A percentile compares a stretch with the other conserved stretches of the same genome.
Conservation (phyloP, 306 rosid species). For the Casuarina cunninghamiana region DNA sequence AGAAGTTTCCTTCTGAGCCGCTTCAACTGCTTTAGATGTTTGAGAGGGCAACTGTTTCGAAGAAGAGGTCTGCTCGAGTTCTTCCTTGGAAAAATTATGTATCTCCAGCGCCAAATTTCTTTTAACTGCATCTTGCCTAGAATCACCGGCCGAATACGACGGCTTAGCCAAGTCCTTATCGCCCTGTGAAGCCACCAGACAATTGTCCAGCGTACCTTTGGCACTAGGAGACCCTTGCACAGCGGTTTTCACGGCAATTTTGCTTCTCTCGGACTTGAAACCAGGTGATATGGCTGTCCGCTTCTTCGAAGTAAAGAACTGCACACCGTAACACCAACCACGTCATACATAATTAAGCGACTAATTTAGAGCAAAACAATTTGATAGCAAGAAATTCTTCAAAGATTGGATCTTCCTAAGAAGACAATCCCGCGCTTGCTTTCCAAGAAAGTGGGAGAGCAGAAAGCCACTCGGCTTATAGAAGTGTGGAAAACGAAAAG, state of each 20-base stretch:
- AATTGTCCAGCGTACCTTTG: conserved; percentile 62
- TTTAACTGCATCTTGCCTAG: conserved; percentile 39
- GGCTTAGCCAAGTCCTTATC: conserved; percentile 23
- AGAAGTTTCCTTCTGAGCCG: conserved; percentile 18
- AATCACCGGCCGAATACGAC: conserved; percentile 3
- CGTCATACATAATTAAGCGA: not conserved
- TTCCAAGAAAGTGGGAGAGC: not conserved
- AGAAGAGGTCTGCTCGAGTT: conserved; percentile 26
- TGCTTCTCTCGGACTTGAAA: conserved; percentile 50
- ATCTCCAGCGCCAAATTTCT: conserved; percentile 58
- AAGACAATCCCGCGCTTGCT: not conserved
- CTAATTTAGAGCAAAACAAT: not conserved
- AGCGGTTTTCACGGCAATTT: conserved; percentile 41
- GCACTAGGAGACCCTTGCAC: conserved; percentile 69
- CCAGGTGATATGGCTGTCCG: conserved; percentile 64
- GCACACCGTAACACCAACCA: conserved; percentile 16
- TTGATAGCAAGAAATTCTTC: not conserved
- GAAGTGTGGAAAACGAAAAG: conserved; percentile 2
- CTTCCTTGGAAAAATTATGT: conserved; percentile 38
- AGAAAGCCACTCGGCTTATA: not conserved
- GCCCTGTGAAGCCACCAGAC: conserved; percentile 59
- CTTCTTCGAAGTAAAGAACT: conserved; percentile 88
- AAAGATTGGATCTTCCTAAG: not conserved
- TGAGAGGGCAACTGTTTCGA: conserved; percentile 27
- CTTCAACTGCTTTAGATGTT: conserved; percentile 25